A percentile compares a stretch with the other conserved stretches of the same genome.
Evolutionary conservation across 441 rosid species (phyloP).

Genomic region (Populus hybrid): DNA sequence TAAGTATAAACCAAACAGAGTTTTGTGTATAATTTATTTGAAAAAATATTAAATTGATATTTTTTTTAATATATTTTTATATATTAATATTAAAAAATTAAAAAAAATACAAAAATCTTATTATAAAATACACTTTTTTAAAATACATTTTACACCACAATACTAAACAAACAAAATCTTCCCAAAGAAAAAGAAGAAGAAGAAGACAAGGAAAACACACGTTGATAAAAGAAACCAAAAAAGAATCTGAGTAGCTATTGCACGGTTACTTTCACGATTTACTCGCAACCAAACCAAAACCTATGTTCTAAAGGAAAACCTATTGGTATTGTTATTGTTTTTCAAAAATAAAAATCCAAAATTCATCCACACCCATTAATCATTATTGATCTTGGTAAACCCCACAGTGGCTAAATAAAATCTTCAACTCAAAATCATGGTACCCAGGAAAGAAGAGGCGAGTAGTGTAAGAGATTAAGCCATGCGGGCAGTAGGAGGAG

Average conservation of each 20-base stretch:
- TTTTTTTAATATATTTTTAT: too few species aligned
- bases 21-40: too few species aligned
- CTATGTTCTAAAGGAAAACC: neutral
- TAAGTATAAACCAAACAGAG: too few species aligned
- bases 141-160: neutral
- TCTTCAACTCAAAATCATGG: neutral
- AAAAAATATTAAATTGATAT: too few species aligned
- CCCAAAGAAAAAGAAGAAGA: fast-evolving
- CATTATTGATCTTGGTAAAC: neutral
- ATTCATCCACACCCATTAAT: neutral
- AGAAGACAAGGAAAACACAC: neutral
- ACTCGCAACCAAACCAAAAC: neutral
- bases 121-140: too few species aligned
- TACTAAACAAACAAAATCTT: too few species aligned
- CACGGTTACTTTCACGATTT: neutral
- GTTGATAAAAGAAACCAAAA: neutral
- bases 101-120: too few species aligned
- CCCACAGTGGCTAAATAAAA: neutral
- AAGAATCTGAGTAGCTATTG: neutral
- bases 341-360: neutral
- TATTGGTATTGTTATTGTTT: neutral
- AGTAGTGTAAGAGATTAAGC: neutral
- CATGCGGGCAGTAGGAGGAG: neutral
- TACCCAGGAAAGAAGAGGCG: neutral
- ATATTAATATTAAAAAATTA: too few species aligned